phyloP scores from a whole-genome alignment of 2,329 filamentous ascomycete species.

The Epichloe brachyelytri region DNA sequence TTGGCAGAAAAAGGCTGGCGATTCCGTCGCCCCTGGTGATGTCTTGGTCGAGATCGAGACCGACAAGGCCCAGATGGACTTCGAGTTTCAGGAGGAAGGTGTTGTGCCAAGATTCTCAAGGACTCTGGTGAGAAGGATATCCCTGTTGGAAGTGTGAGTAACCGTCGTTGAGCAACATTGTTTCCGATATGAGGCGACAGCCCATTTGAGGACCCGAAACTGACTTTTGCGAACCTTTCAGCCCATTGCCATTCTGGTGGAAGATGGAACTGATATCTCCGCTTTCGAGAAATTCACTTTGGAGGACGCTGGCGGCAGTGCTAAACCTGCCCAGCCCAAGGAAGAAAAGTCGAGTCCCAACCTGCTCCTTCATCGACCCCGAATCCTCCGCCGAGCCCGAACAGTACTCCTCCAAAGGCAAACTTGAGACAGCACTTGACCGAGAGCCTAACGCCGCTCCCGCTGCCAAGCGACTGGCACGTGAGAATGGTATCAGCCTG shows the following conservation, averaged over 20 bases:
- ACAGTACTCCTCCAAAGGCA: constrained; percentile 63
- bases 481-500: constrained; percentile 71
- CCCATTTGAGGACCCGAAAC: constrained; percentile 4
- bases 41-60: constrained; percentile 98
- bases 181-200: not conserved
- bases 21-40: constrained; percentile 77
- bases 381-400: constrained; percentile 40
- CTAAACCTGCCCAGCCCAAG: constrained; percentile 50
- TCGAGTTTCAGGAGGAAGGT: constrained; percentile 98
- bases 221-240: constrained; percentile 23
- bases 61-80: constrained; percentile 99
- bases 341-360: constrained; percentile 50
- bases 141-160: constrained; percentile 80
- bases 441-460: constrained; percentile 63
- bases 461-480: constrained; percentile 67
- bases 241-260: constrained; percentile 93
- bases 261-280: constrained; percentile 75
- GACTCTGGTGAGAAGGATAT: constrained; percentile 90
- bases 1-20: constrained; percentile 97
- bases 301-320: constrained; percentile 80
- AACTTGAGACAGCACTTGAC: constrained; percentile 71
- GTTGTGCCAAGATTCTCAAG: constrained; percentile 83
- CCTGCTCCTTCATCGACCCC: constrained; percentile 36
- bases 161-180: constrained; percentile 8
- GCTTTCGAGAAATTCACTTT: constrained; percentile 83